Percentiles rank a stretch among this genome's conserved stretches.
Conservation (phyloP, 1,139 yeast species). For the Ashbya aceris region DNA sequence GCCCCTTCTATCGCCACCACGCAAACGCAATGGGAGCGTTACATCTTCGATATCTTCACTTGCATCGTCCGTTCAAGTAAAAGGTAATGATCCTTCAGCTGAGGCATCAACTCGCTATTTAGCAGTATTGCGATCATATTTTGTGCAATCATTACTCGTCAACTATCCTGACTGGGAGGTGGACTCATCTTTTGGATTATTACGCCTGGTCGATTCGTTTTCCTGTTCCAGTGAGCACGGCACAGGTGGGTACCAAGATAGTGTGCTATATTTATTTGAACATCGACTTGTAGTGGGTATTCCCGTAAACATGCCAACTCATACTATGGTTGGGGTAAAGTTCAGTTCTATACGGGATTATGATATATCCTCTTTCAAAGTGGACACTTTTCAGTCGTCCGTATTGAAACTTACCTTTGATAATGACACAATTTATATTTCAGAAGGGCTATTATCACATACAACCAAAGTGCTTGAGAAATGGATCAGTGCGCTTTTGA, state of each 20-base stretch:
- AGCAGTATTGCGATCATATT: slow-evolving; percentile 21
- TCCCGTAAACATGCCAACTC: background rate
- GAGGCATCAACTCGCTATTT: slow-evolving; percentile 10
- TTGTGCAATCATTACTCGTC: slow-evolving; percentile 17
- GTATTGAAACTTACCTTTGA: slow-evolving; percentile 14
- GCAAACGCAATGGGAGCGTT: background rate
- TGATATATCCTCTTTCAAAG: slow-evolving; percentile 8
- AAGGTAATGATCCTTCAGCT: background rate
- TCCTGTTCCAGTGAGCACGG: slow-evolving; percentile 15
- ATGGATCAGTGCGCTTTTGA: slow-evolving; percentile 27
- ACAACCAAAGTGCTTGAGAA: slow-evolving; percentile 22
- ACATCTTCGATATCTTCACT: slow-evolving; percentile 4
- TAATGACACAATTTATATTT: slow-evolving; percentile 8
- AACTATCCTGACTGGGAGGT: slow-evolving; percentile 19
- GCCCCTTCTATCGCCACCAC: background rate
- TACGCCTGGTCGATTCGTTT: slow-evolving; percentile 24
- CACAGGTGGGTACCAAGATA: slow-evolving; percentile 11
- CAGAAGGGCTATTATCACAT: slow-evolving; percentile 8
- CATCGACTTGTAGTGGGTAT: slow-evolving; percentile 1
- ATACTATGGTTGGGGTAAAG: slow-evolving; percentile 1
- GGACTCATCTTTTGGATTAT: slow-evolving; percentile 24
- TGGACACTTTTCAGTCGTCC: slow-evolving; percentile 20
- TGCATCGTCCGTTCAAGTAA: slow-evolving; percentile 1
- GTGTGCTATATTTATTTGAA: slow-evolving; percentile 25
- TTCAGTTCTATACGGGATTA: background rate